These are phyloP conservation scores for Suillus sp. DNA, from an alignment of 768 basidiomycete genomes.

Conservation along the genomic window DNA sequence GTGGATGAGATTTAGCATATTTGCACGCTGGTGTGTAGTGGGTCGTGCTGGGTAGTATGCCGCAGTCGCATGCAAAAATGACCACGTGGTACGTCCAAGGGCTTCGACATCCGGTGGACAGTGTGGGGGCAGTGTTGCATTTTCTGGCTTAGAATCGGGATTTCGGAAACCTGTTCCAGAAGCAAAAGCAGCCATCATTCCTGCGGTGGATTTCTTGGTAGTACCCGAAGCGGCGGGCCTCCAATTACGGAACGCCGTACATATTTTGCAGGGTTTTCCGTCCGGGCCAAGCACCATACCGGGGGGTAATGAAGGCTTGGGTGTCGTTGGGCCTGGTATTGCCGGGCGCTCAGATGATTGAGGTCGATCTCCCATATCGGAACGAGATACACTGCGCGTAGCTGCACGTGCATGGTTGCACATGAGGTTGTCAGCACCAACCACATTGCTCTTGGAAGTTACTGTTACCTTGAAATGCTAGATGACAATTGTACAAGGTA, in stretches of 20 bases:
- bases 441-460: neutral
- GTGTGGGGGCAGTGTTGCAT: slow-evolving; percentile 51
- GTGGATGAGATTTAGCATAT: slow-evolving; percentile 81
- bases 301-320: slow-evolving; percentile 53
- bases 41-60: slow-evolving; percentile 93
- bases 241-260: slow-evolving; percentile 79
- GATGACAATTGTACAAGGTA: neutral
- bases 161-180: slow-evolving; percentile 31
- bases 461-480: neutral
- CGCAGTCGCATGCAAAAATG: slow-evolving; percentile 93
- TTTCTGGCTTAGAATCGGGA: slow-evolving; percentile 27
- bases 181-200: slow-evolving; percentile 38
- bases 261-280: slow-evolving; percentile 94
- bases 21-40: slow-evolving; percentile 69
- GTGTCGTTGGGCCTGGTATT: slow-evolving; percentile 10
- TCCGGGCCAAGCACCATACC: slow-evolving; percentile 90
- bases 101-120: slow-evolving; percentile 92
- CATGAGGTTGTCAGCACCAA: slow-evolving; percentile 1
- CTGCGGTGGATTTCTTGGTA: slow-evolving; percentile 32
- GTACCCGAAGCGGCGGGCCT: slow-evolving; percentile 43
- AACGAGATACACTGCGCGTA: neutral
- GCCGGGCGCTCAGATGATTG: slow-evolving; percentile 5
- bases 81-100: slow-evolving; percentile 93
- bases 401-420: neutral
- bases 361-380: slow-evolving; percentile 6